These are phyloP conservation scores for Paracamarosporium sp. DNA, from an alignment of 2,329 filamentous ascomycete species.

Conservation along the genomic window DNA sequence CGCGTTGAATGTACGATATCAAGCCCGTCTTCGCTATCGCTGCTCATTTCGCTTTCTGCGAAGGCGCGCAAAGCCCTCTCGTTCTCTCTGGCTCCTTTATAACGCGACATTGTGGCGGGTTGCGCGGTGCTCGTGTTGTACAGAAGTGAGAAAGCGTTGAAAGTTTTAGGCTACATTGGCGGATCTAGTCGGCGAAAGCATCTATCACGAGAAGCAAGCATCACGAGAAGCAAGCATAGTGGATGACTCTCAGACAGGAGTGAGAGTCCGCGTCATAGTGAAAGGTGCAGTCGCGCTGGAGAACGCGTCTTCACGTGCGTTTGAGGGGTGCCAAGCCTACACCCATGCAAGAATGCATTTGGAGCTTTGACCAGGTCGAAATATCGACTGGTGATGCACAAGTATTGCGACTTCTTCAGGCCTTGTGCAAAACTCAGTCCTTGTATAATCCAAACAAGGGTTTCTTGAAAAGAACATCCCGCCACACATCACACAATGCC, in stretches of 20 bases:
- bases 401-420: background rate
- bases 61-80: slow-evolving; percentile 28
- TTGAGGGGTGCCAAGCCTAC: slow-evolving; percentile 24
- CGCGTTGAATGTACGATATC: slow-evolving; percentile 47
- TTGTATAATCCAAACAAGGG: too few species aligned
- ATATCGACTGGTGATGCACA: slow-evolving; percentile 3
- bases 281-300: slow-evolving; percentile 12
- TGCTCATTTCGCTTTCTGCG: slow-evolving; percentile 36
- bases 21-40: slow-evolving; percentile 51
- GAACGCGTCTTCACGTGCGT: slow-evolving; percentile 35
- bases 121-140: background rate
- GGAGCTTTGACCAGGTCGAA: slow-evolving; percentile 21
- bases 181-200: background rate
- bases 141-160: background rate
- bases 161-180: background rate
- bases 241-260: too few species aligned
- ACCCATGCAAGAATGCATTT: slow-evolving; percentile 17
- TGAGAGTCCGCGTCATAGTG: background rate
- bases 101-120: slow-evolving; percentile 22
- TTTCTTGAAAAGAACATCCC: background rate
- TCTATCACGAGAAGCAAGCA: background rate
- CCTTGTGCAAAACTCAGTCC: background rate
- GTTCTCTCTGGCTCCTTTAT: slow-evolving; percentile 17
- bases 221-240: background rate
- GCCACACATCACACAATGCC: slow-evolving; percentile 67